Conservation (phyloP, 2,329 filamentous ascomycete species). For the Hypoxylon sp. region DNA sequence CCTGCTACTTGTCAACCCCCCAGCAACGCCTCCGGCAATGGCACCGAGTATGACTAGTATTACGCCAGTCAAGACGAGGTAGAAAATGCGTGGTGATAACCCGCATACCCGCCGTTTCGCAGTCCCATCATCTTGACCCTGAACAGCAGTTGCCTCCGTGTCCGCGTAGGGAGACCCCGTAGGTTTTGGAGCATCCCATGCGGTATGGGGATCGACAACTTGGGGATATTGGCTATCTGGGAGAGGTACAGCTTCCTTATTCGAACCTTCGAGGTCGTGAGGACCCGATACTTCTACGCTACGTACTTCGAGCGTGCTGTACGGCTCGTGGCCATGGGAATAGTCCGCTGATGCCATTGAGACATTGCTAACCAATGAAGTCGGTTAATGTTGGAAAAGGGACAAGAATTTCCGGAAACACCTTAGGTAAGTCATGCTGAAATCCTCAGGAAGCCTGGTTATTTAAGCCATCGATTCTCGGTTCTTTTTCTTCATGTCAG, state of each 20-base stretch:
- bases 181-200: slow-evolving; percentile 16
- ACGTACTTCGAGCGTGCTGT: slow-evolving; percentile 42
- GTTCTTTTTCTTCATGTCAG: slow-evolving; percentile 10
- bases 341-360: slow-evolving; percentile 40
- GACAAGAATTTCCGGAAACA: slow-evolving; percentile 4
- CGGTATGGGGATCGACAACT: slow-evolving; percentile 8
- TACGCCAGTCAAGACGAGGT: slow-evolving; percentile 30
- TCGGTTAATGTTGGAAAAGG: slow-evolving; percentile 20
- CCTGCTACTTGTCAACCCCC: slow-evolving; percentile 30
- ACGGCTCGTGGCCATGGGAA: slow-evolving; percentile 33
- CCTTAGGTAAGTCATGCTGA: slow-evolving; percentile 16
- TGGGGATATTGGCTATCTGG: slow-evolving; percentile 35
- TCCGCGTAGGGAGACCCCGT: slow-evolving; percentile 8
- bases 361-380: slow-evolving; percentile 34
- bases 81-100: slow-evolving; percentile 40
- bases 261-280: slow-evolving; percentile 17
- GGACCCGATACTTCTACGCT: slow-evolving; percentile 21
- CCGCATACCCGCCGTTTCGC: slow-evolving; percentile 39
- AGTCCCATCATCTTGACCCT: not conserved
- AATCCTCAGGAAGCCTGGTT: not conserved
- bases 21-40: slow-evolving; percentile 45
- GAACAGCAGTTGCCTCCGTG: slow-evolving; percentile 5
- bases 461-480: slow-evolving; percentile 16
- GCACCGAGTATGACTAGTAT: slow-evolving; percentile 40
- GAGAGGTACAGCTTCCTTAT: slow-evolving; percentile 35